Base-by-base conservation (phyloP, 495 filamentous ascomycete species). In the Penicillium crystallinum region DNA sequence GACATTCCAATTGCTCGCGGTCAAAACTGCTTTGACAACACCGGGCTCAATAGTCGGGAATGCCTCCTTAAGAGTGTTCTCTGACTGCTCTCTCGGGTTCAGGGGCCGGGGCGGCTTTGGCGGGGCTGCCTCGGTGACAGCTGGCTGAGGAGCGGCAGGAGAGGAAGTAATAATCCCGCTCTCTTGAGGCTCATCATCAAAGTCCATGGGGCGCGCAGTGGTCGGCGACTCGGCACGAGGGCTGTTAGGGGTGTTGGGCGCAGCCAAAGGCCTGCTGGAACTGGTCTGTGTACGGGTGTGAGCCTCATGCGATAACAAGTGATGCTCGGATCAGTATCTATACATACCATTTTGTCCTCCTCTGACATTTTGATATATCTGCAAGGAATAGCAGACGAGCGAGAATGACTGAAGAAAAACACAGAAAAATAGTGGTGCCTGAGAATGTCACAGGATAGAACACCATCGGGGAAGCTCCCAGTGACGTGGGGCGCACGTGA, bases 11-110 rank as follows among this genome's bases (percentile, higher is more conserved):
- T 85, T 80, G 66, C 92, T 96, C 8, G 93, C 93, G 11, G 75
- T 73, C 49, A 99, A 72, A 8, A 98, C 88, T 14, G 93, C 93
- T 69, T 86, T 95, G 61, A 97, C 81, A 17, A 99, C 90, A 19
- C 80, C 63, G 11, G 74, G 66, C 44, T 99, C 93, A 56, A 97
- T 85, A 46, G 72, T 75, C 2, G 93, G 93, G 63, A 99, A 99
- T 1, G 92, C 95, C 68, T 99, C 93, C 62, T 88, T 89, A 29
- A 98, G 80, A 19, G 89, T 97, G 58, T 82, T 84, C 68, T 92
- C 87, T 19, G 90, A 89, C 71, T 92, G 83, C 65, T 93, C 83
- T 52, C 84, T 79, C 53, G 90, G 85, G 61, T 80, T 87, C 63
- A 90, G 57, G 30, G 92, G 93, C 34, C 93, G 85, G 17, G 92